phyloP scores from a whole-genome alignment of 352 stramenopile species.

The Phytophthora pistaciae region DNA sequence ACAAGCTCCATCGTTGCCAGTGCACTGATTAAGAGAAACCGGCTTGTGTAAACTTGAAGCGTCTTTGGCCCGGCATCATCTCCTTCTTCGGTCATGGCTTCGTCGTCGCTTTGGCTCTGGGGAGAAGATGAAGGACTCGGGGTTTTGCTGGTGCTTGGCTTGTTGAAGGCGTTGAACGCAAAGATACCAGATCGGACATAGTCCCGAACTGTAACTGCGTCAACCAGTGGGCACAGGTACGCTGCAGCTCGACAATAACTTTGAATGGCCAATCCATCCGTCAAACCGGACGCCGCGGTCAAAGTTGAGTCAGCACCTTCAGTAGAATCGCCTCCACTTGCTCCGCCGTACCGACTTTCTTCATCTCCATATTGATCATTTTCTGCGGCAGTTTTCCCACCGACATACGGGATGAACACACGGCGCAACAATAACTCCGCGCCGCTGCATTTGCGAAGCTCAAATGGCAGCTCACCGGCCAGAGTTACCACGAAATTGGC shows the following conservation, averaged over 20 bases:
- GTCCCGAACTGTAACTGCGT: slow-evolving; percentile 46
- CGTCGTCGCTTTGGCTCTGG: slow-evolving; percentile 22
- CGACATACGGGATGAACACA: slow-evolving; percentile 71
- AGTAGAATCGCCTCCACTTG: slow-evolving; percentile 8
- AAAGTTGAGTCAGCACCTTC: slow-evolving; percentile 17
- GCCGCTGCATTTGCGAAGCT: slow-evolving; percentile 74
- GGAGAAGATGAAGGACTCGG: slow-evolving; percentile 17
- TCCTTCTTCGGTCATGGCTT: slow-evolving; percentile 1
- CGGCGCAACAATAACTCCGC: slow-evolving; percentile 62
- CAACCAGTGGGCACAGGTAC: slow-evolving; percentile 74
- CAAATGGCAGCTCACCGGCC: slow-evolving; percentile 69
- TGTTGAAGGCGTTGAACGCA: slow-evolving; percentile 41
- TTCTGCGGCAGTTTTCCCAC: slow-evolving; percentile 62
- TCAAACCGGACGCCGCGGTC: slow-evolving; percentile 39
- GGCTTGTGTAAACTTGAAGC: slow-evolving; percentile 52
- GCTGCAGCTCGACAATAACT: slow-evolving; percentile 79
- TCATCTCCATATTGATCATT: slow-evolving; percentile 81
- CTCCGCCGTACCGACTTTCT: slow-evolving; percentile 58
- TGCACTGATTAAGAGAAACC: slow-evolving; percentile 77
- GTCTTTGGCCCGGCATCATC: slow-evolving; percentile 12
- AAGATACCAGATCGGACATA: slow-evolving; percentile 85
- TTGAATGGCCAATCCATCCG: slow-evolving; percentile 73
- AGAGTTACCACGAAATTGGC: slow-evolving; percentile 84
- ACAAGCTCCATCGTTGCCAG: slow-evolving; percentile 76
- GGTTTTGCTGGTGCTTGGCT: slow-evolving; percentile 4